A percentile compares a stretch with the other conserved stretches of the same genome.
Evolutionary conservation across 345 rosid genomes (phyloP).

Genomic region (Nephelium lappaceum): DNA sequence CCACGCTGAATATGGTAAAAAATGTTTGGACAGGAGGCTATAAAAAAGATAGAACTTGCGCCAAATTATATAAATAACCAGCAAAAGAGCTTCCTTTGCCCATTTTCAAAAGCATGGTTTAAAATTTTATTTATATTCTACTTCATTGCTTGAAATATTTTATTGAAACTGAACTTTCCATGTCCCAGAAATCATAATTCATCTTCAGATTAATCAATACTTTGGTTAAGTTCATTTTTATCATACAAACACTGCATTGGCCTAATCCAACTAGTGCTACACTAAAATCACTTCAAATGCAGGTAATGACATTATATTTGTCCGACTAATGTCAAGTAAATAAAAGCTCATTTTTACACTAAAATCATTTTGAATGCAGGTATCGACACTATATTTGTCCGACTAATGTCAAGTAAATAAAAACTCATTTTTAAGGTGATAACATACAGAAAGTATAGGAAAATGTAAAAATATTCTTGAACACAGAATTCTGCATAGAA

Average conservation of each 20-base stretch:
- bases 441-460: background rate
- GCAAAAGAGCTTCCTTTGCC: background rate
- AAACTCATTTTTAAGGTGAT: background rate
- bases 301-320: background rate
- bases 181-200: background rate
- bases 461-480: background rate
- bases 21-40: background rate
- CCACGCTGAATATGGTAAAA: background rate
- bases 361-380: background rate
- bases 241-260: background rate
- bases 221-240: too few species aligned
- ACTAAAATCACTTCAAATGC: background rate
- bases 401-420: background rate
- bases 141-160: background rate
- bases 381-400: background rate
- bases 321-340: background rate
- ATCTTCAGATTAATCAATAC: background rate
- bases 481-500: background rate
- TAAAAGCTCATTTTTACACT: background rate
- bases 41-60: background rate
- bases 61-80: background rate
- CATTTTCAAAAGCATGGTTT: background rate
- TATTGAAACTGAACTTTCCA: background rate
- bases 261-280: background rate
- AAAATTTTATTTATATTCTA: slow-evolving; percentile 1